Evolutionary conservation across 2,329 filamentous ascomycete genomes (phyloP).

Genomic region (Cercospora sp.): DNA sequence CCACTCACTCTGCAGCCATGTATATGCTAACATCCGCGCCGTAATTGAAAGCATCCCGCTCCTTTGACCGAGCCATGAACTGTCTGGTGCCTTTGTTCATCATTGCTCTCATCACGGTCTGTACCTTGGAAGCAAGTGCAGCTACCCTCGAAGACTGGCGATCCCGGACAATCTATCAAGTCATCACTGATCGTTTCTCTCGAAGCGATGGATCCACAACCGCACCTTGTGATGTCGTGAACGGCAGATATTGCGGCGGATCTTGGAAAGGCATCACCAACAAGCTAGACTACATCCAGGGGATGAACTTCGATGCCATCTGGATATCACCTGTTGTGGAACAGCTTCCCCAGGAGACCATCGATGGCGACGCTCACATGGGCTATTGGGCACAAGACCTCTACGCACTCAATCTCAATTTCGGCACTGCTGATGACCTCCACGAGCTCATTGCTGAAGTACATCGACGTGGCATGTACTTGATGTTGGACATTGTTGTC

Average conservation of each 20-base stretch:
- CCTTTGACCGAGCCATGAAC: background rate
- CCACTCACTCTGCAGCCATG: background rate
- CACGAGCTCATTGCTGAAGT: slow-evolving; percentile 56
- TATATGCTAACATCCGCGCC: background rate
- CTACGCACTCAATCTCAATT: slow-evolving; percentile 57
- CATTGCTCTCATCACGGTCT: background rate
- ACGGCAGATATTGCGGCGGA: slow-evolving; percentile 40
- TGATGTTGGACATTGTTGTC: slow-evolving; percentile 62
- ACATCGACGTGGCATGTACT: slow-evolving; percentile 57
- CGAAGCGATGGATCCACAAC: slow-evolving; percentile 30
- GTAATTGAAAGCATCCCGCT: background rate
- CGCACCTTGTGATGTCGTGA: slow-evolving; percentile 31
- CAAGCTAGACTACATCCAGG: slow-evolving; percentile 47
- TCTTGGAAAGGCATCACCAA: slow-evolving; percentile 47
- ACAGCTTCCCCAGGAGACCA: slow-evolving; percentile 45
- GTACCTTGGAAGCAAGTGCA: slow-evolving; percentile 17
- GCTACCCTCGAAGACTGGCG: slow-evolving; percentile 42
- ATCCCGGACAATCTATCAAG: slow-evolving; percentile 43
- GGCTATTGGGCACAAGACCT: slow-evolving; percentile 57
- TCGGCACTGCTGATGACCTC: slow-evolving; percentile 61
- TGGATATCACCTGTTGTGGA: slow-evolving; percentile 52
- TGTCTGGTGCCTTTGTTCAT: background rate
- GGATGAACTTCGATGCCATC: slow-evolving; percentile 46
- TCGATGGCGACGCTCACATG: slow-evolving; percentile 49
- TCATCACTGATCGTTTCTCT: slow-evolving; percentile 44